Evolutionary conservation across 768 basidiomycete genomes (phyloP).

Genomic region (Rubroboletus satanas): DNA sequence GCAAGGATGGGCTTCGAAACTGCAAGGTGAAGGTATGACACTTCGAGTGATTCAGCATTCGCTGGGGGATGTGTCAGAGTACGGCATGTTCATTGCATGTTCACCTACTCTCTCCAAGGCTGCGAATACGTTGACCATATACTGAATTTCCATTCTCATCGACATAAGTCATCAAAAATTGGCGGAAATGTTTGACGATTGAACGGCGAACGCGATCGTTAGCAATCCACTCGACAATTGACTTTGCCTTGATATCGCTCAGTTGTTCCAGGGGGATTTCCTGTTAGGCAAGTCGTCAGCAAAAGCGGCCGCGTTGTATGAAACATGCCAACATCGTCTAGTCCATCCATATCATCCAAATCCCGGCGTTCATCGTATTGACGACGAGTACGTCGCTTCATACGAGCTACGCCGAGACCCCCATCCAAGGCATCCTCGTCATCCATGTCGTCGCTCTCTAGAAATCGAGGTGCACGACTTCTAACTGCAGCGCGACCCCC

Average conservation of each 20-base stretch:
- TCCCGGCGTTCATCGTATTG: constrained; percentile 93
- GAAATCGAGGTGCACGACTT: constrained; percentile 80
- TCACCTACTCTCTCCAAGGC: constrained; percentile 86
- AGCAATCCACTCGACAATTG: constrained; percentile 96
- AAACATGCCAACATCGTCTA: constrained; percentile 66
- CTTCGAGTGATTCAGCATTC: constrained; percentile 96
- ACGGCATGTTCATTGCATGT: constrained; percentile 1
- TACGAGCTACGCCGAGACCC: constrained; percentile 61
- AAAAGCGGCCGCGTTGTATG: neutral
- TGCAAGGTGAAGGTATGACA: constrained; percentile 94
- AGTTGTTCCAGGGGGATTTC: constrained; percentile 94
- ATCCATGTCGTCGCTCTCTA: constrained; percentile 78
- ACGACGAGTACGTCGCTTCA: constrained; percentile 79
- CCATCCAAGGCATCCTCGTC: constrained; percentile 71
- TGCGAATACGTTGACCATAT: constrained; percentile 90
- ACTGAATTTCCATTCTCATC: constrained; percentile 90
- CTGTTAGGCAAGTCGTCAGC: constrained; percentile 38
- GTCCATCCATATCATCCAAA: constrained; percentile 85
- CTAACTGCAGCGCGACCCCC: constrained; percentile 75
- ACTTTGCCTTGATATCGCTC: constrained; percentile 96
- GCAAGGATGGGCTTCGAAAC: constrained; percentile 92
- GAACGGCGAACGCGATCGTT: constrained; percentile 87
- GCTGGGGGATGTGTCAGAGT: constrained; percentile 43
- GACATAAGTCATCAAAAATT: constrained; percentile 93
- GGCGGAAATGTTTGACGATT: constrained; percentile 88